Evolutionary conservation across 2,329 filamentous ascomycete species (phyloP).

Genomic region (Penicillium frequentans): DNA sequence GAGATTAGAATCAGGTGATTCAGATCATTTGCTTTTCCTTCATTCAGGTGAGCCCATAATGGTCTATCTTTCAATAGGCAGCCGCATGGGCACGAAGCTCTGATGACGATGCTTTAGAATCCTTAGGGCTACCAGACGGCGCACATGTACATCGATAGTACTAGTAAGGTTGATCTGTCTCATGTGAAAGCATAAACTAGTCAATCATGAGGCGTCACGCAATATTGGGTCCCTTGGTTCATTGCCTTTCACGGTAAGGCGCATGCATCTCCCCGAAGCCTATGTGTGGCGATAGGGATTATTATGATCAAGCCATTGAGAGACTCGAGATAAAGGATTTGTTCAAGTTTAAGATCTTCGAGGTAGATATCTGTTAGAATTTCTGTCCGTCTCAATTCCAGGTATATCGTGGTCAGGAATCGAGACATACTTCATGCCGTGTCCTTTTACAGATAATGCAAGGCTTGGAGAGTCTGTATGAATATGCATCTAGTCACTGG

Average conservation of each 20-base stretch:
- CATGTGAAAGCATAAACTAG: too few relatives aligned
- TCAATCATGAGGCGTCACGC: too few relatives aligned
- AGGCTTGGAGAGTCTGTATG: neutral
- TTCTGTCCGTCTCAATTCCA: neutral
- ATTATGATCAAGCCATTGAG: neutral
- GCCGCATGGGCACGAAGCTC: neutral
- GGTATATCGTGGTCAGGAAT: neutral
- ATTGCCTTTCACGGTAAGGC: neutral
- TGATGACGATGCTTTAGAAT: neutral
- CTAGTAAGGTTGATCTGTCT: neutral
- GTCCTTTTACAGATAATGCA: neutral
- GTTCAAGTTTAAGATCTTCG: neutral
- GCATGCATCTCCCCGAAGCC: neutral
- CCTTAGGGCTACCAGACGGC: neutral
- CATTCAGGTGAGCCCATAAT: neutral
- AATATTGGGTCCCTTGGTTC: neutral
- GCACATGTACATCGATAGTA: neutral
- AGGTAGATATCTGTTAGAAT: neutral
- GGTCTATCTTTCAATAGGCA: neutral
- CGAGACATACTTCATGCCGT: too few relatives aligned
- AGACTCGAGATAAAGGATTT: neutral
- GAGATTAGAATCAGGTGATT: neutral
- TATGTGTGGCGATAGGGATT: neutral
- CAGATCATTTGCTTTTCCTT: neutral
- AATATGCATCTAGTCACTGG: neutral